Base-by-base conservation (phyloP, 768 basidiomycete genomes). In the Crucibulum laeve region DNA sequence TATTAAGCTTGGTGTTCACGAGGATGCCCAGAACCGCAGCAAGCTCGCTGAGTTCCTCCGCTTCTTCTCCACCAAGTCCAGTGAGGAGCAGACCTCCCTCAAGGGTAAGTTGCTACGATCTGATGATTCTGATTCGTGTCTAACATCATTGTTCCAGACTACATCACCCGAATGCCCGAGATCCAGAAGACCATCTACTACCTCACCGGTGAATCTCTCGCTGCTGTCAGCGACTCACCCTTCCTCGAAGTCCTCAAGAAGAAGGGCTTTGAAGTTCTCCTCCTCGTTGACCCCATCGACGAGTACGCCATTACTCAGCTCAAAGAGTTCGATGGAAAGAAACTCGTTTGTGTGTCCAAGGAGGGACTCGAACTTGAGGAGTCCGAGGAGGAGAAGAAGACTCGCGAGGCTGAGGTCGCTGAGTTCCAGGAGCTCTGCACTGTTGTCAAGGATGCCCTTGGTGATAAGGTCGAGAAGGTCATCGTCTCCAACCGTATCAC, bases 241-340 rank as follows among this genome's bases (percentile, higher is more conserved):
- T 98, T 98, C 94, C 84, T 98, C 45, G 95, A 98, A 72, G 90
- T 95, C 39, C 84, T 98, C 65, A 98, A 94, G 84, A 94, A 92
- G 88, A 97, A 91, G 80, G 91, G 91, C 72, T 97, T 97, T 65
- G 95, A 98, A 68, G 92, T 96, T 51, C 79, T 99, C 40, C 84
- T 99, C 53, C 84, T 99, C 46, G 90, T 96, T 54, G 95, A 98
- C 75, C 95, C 95, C 59, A 98, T 97, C 60, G 95, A 97, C 64
- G 94, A 97, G 72, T 99, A 98, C 63, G 95, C 95, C 48, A 84
- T 94, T 65, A 95, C 92, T 17, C 95, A 98, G 65, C 82, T 99
- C 65, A 98, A 98, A 80, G 95, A 98, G 75, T 99, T 95, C 60
- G 95, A 97, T 45, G 86, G 87, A 66, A 92, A 93, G 80, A 97